Evolutionary conservation across 1,284 basidiomycete species (phyloP), one percentile per base, ranked within the genome.

Genomic region (Waitea zeae): DNA sequence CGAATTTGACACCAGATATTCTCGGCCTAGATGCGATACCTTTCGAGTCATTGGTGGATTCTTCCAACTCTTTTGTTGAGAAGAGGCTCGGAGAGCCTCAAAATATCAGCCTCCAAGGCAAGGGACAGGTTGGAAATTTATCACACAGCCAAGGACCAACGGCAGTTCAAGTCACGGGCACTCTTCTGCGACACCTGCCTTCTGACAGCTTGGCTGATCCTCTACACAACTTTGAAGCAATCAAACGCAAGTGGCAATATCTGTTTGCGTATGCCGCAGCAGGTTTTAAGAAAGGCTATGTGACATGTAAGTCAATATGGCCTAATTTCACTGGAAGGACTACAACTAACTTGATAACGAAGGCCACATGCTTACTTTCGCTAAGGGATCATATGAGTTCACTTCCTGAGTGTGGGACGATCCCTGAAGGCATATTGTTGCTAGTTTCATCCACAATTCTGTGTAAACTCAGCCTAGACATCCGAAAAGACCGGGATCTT

Each of bases 271-370:
- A 81, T 45, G 78, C 77, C 28, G 72, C 68, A 30, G 74, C 75
- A 34, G 77, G 78, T 7, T 80, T 81, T 52, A 64, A 67, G 14
- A 70, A 74, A 44, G 78, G 76, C 12, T 81, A 79, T 52, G 77
- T 80, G 44, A 73, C 74, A 24, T 80, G 75, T n/a, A n/a, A n/a
- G n/a, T n/a, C 43, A 77, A 81, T 44, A 78, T 81, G 75, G 59
- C 80, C 38, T 27, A 12, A 11, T 35, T 35, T 22, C n/a, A 7
- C 9, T 9, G n/a, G 24, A n/a, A 9, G 24, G n/a, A n/a, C 24
- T 9, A 9, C 24, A n/a, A 9, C 24, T 9, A 9, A n/a, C 24
- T 26, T n/a, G 24, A 26, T n/a, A n/a, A 9, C 7, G 7, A 7
- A 26, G 24, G n/a, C n/a, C 9, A 7, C 7, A 9, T 7, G 24